Evolutionary conservation across 1,284 basidiomycete genomes (phyloP).

Genomic region (Schizophyllum commune): DNA sequence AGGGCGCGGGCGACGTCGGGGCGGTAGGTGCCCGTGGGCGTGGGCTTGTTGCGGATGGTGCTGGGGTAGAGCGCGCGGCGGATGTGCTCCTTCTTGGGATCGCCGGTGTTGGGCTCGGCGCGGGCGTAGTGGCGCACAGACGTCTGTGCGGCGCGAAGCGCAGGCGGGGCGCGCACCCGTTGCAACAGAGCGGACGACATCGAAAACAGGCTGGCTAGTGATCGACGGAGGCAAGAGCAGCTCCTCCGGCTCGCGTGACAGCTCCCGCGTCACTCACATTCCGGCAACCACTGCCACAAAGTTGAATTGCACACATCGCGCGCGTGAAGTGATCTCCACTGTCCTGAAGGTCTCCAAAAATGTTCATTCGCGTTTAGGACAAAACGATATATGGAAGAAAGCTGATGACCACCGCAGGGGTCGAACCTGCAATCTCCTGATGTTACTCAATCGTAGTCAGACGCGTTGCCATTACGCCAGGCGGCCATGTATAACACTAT

Average conservation of each 20-base stretch:
- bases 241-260: not conserved
- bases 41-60: slow-evolving; percentile 57
- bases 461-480: not conserved
- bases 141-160: not conserved
- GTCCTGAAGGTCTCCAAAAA: no score
- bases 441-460: slow-evolving; percentile 1
- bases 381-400: no score
- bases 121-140: slow-evolving; percentile 16
- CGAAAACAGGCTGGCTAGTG: not conserved
- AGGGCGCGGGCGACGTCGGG: slow-evolving; percentile 65
- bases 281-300: no score
- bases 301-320: no score
- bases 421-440: slow-evolving; percentile 50
- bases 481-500: not conserved
- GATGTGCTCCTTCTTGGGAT: slow-evolving; percentile 66
- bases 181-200: not conserved
- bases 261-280: no score
- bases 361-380: no score
- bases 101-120: slow-evolving; percentile 28
- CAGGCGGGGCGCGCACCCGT: not conserved
- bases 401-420: slow-evolving; percentile 25
- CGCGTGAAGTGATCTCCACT: no score
- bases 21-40: slow-evolving; percentile 78
- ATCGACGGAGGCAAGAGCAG: not conserved
- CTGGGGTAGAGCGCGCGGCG: slow-evolving; percentile 75